Evolutionary conservation across 2,329 filamentous ascomycete genomes (phyloP).

Genomic region (Cladobotryum protrusum): DNA sequence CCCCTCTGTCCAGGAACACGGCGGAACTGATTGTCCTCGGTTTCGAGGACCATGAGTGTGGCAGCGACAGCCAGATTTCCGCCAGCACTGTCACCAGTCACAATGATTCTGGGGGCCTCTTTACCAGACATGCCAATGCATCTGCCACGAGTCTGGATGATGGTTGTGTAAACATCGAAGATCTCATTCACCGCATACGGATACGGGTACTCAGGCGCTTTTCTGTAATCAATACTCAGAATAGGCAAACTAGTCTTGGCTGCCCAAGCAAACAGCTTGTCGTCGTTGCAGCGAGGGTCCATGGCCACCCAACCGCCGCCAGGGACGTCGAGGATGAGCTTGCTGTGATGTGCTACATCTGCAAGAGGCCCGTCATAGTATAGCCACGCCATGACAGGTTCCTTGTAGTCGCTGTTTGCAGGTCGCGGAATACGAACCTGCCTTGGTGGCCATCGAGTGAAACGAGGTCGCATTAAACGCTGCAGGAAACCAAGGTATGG

Average conservation of each 20-base stretch:
- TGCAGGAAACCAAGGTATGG: constrained; percentile 75
- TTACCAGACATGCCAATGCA: constrained; percentile 40
- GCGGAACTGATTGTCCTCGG: constrained; percentile 41
- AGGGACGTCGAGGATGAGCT: constrained; percentile 81
- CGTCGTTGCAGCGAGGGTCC: constrained; percentile 89
- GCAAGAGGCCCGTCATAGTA: constrained; percentile 88
- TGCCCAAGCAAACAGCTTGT: constrained; percentile 90
- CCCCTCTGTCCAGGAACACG: constrained; percentile 36
- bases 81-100: constrained; percentile 45
- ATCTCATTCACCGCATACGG: constrained; percentile 45
- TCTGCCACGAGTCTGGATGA: constrained; percentile 32
- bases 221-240: constrained; percentile 77
- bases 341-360: constrained; percentile 67
- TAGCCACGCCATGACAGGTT: constrained; percentile 79
- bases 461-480: constrained; percentile 65
- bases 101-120: constrained; percentile 33
- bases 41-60: constrained; percentile 84
- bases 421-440: constrained; percentile 81
- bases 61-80: constrained; percentile 56
- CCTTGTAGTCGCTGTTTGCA: constrained; percentile 69
- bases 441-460: constrained; percentile 75
- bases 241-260: constrained; percentile 83
- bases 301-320: constrained; percentile 96
- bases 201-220: constrained; percentile 46
- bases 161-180: constrained; percentile 39